Evolutionary conservation across 179 eudicot genomes (phyloP).

Genomic region (Patellifolia procumbens): DNA sequence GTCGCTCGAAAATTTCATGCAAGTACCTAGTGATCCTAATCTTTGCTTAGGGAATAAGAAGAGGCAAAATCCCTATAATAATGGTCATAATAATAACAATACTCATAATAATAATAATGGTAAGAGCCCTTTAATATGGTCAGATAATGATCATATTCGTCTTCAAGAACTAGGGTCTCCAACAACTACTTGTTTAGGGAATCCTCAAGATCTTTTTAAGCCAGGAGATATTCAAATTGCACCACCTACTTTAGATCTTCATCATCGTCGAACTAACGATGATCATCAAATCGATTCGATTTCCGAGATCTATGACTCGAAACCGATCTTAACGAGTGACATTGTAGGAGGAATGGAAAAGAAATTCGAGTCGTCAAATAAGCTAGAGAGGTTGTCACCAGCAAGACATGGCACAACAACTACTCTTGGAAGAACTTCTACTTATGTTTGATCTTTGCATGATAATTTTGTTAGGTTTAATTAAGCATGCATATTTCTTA

Average conservation of each 20-base stretch:
- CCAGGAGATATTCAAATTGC: constrained; percentile 10
- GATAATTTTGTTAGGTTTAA: constrained; percentile 8
- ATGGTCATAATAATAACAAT: neutral
- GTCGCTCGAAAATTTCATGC: constrained; percentile 40
- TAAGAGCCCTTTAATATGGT: constrained; percentile 18
- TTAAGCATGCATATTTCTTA: neutral
- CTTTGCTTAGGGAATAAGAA: constrained; percentile 10
- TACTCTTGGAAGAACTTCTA: constrained; percentile 9
- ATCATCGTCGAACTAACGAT: neutral
- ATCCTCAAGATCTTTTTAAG: constrained; percentile 12
- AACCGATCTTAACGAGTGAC: constrained; percentile 7
- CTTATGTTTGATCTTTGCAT: neutral
- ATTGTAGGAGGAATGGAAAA: neutral
- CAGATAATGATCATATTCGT: constrained; percentile 13
- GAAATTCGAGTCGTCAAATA: neutral
- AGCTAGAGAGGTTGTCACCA: constrained; percentile 11
- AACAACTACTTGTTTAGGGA: neutral
- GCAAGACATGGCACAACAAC: constrained; percentile 4
- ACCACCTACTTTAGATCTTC: constrained; percentile 15
- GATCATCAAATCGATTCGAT: constrained; percentile 16
- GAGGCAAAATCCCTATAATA: neutral
- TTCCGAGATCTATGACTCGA: constrained; percentile 7
- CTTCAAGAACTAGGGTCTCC: constrained; percentile 13
- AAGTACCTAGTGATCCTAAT: constrained; percentile 12
- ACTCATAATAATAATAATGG: constrained; percentile 6